Evolutionary conservation across 140 eudicot species (phyloP).

Genomic region (Oenanthe javanica): DNA sequence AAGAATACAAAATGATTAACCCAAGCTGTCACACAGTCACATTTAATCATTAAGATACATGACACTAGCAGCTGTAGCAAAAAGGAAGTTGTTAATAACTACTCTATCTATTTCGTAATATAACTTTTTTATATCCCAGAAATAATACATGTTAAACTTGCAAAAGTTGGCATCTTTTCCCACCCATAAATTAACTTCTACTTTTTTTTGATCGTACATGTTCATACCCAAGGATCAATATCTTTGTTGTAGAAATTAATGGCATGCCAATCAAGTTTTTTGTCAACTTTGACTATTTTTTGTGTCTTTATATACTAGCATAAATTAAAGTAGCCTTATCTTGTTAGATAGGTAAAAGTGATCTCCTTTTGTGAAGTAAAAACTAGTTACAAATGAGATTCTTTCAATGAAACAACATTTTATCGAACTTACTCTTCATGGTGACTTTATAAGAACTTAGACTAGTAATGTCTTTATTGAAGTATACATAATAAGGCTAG

Average conservation of each 20-base stretch:
- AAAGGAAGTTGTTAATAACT: not conserved
- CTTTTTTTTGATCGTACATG: not conserved
- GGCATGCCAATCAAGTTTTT: not conserved
- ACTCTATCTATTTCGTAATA: not conserved
- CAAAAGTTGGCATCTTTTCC: not conserved
- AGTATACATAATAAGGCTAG: not conserved
- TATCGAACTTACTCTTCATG: not conserved
- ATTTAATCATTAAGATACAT: not conserved
- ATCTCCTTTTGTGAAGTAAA: not conserved
- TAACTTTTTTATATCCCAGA: not conserved
- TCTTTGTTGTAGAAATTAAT: not conserved
- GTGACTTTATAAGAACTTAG: not conserved
- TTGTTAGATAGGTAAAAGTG: not conserved
- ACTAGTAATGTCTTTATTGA: not conserved
- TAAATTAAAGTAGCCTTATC: not conserved
- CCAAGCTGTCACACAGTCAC: not conserved
- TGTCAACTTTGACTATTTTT: not conserved
- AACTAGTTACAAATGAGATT: not conserved
- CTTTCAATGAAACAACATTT: not conserved
- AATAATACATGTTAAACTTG: not conserved
- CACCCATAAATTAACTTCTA: not conserved
- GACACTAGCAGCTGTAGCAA: not conserved
- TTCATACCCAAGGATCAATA: not conserved
- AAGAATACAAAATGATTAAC: not conserved
- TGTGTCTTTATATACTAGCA: not conserved